Evolutionary conservation across 2,329 filamentous ascomycete genomes (phyloP), one percentile per base, ranked within the genome.

Genomic region (Didymella glomerata): DNA sequence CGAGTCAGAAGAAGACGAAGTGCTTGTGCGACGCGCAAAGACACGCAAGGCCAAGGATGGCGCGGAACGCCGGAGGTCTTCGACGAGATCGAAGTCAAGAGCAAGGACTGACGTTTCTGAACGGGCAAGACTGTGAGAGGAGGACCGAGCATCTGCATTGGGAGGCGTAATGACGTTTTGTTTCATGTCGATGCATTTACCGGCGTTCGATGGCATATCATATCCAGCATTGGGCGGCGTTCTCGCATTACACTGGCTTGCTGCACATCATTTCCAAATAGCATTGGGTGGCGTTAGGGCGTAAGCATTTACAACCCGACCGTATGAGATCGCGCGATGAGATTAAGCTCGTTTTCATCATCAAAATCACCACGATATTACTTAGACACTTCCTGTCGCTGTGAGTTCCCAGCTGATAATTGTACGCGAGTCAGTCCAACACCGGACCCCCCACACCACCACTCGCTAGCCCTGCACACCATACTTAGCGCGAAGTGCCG

Each of bases 1-100:
- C 44, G 78, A 80, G 59, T 77, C 77, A 8, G 76, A 75, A 32
- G 77, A 78, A 61, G 75, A 74, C 14, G 74, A 75, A 46, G 55
- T 53, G 27, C 53, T 64, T 30, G 58, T 72, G 18, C 63, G 70
- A 48, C 68, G 71, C 16, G 48, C 66, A 48, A 75, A 71, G 62
- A 64, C 64, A 28, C 73, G 67, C 48, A 74, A 73, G 68, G 65
- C 69, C 66, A 74, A 76, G 65, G 73, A 76, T 62, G 68, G 71
- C 60, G 67, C 63, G 24, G 73, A 75, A 48, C 72, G 69, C 63
- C 73, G 74, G 53, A 74, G 73, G 65, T 76, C 73, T 30, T 70
- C 66, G 50, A 70, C 68, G 18, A 64, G 64, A 25, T 73, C 71
- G 34, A 68, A 67, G 45, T 70, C 69, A 54, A 66, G 67, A 58